A percentile compares a stretch with the other conserved stretches of the same genome.
Conservation (phyloP, 139 green algal species). For the Spirogloea muscicola region DNA sequence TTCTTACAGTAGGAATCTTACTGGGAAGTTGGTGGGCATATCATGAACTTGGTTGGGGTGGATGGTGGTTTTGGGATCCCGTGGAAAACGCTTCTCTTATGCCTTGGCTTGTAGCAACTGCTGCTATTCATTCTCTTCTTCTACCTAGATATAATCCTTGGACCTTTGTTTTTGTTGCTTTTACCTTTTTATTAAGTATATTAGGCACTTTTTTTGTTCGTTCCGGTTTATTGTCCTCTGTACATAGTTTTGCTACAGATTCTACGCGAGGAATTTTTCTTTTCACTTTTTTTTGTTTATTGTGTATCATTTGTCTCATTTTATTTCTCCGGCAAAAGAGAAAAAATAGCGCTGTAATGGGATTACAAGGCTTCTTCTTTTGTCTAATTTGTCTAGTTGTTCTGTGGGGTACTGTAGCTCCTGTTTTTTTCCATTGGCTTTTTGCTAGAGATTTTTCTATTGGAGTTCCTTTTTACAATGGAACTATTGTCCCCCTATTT, state of each 20-base stretch:
- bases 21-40: conserved; percentile 26
- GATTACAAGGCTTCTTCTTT: conserved; percentile 23
- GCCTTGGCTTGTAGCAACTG: conserved; percentile 18
- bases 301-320: conserved; percentile 1
- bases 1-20: conserved; percentile 17
- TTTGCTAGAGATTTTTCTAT: conserved; percentile 3
- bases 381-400: conserved; percentile 11
- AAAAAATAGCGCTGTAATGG: not conserved
- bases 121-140: not conserved
- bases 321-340: conserved; percentile 2
- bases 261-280: conserved; percentile 6
- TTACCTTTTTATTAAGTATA: conserved; percentile 17
- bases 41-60: conserved; percentile 24
- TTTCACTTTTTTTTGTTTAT: conserved; percentile 4
- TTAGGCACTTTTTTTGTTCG: conserved; percentile 25
- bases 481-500: too few relatives aligned
- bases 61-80: conserved; percentile 26
- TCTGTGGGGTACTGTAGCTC: conserved; percentile 11
- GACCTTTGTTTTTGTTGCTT: not conserved
- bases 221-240: conserved; percentile 18
- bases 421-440: conserved; percentile 18
- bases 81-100: conserved; percentile 17
- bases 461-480: conserved; percentile 12
- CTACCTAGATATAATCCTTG: not conserved
- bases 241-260: conserved; percentile 31